A percentile compares a stretch with the other conserved stretches of the same genome.
These are phyloP conservation scores for Alternaria arbusti DNA, from an alignment of 2,329 filamentous ascomycete genomes.

Conservation along the genomic window DNA sequence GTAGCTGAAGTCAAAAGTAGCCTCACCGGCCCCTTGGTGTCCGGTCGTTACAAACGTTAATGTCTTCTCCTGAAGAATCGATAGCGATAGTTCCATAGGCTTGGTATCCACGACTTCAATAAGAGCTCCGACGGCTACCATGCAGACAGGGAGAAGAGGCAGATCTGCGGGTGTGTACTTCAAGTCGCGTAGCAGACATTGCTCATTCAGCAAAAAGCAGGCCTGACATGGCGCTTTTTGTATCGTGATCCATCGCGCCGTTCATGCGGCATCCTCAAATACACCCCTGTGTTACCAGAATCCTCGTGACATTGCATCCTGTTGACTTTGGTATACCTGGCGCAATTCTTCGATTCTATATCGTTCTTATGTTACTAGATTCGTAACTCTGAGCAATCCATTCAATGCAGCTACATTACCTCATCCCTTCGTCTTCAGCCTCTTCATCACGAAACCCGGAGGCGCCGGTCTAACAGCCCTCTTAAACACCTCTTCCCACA, in stretches of 20 bases:
- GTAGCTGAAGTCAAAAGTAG: background rate
- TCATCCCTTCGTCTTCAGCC: background rate
- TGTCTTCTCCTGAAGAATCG: conserved; percentile 50
- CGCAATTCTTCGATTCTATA: conserved; percentile 21
- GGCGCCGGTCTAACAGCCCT: background rate
- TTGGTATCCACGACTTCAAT: background rate
- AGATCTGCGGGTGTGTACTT: background rate
- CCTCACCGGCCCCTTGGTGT: background rate
- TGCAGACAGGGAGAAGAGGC: background rate
- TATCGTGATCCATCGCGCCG: background rate
- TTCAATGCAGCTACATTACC: background rate
- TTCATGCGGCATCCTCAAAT: background rate
- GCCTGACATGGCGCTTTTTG: background rate
- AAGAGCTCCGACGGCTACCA: background rate
- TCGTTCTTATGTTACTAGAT: background rate
- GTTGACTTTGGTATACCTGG: background rate
- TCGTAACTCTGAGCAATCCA: background rate
- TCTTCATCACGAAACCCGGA: background rate
- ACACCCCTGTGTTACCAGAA: background rate
- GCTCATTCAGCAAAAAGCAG: background rate
- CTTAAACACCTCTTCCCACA: background rate
- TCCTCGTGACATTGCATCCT: background rate
- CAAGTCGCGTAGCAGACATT: background rate
- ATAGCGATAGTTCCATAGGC: background rate
- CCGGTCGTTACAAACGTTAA: background rate